phyloP scores from a whole-genome alignment of 345 rosid genomes.

The Erodium maritimum region DNA sequence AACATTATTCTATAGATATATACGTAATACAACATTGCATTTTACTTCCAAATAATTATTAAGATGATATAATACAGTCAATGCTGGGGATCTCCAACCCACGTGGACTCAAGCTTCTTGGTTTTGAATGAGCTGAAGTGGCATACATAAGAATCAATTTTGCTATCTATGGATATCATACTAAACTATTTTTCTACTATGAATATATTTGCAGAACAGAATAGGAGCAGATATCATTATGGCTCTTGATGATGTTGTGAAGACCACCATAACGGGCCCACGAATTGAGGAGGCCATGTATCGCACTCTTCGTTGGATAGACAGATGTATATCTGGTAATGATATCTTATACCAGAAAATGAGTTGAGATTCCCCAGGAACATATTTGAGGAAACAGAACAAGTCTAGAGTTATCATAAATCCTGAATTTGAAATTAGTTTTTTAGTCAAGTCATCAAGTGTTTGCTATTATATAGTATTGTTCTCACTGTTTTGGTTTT shows the following conservation, averaged over 20 bases:
- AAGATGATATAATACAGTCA: no score
- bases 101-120: neutral
- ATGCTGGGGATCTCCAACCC: no score
- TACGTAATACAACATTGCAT: no score
- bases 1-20: no score
- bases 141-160: neutral
- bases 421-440: no score
- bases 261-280: conserved; percentile 69
- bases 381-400: conserved; percentile 2
- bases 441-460: no score
- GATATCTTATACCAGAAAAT: conserved; percentile 2
- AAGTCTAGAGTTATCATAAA: no score
- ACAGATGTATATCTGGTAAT: conserved; percentile 60
- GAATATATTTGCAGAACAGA: conserved; percentile 38
- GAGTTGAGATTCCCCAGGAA: neutral
- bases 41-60: no score
- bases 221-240: conserved; percentile 83
- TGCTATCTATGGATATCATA: neutral
- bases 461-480: conserved; percentile 1
- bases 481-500: conserved; percentile 6
- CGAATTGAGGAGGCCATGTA: conserved; percentile 78
- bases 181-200: conserved; percentile 8
- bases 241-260: conserved; percentile 89
- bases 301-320: conserved; percentile 83
- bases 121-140: neutral